A percentile compares a stretch with the other conserved stretches of the same genome.
Evolutionary conservation across 768 basidiomycete genomes (phyloP).

Genomic region (Rhodotorula graminis): DNA sequence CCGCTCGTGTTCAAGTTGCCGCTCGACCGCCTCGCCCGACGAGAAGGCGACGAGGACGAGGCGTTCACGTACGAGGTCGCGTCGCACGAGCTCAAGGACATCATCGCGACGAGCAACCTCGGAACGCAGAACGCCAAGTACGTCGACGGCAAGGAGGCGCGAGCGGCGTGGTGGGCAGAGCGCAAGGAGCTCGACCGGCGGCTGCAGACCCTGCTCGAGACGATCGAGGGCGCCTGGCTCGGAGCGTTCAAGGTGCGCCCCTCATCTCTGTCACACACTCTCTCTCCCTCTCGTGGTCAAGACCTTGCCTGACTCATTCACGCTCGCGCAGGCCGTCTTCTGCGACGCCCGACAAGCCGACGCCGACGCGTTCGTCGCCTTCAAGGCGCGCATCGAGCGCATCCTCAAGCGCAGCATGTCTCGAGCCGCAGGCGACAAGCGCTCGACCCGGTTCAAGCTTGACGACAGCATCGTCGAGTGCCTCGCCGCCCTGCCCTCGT

Average conservation of each 20-base stretch:
- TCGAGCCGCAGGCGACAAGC: conserved; percentile 61
- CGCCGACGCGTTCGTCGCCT: conserved; percentile 54
- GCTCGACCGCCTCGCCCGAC: conserved; percentile 64
- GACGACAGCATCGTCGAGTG: conserved; percentile 75
- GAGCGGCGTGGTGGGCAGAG: conserved; percentile 79
- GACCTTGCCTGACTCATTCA: fast-evolving
- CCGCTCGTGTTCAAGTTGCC: conserved; percentile 86
- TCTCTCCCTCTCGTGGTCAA: neutral
- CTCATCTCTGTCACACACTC: too few species aligned
- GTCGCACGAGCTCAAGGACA: conserved; percentile 66
- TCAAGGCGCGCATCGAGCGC: conserved; percentile 67
- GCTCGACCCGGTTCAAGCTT: conserved; percentile 50
- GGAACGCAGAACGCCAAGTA: conserved; percentile 66
- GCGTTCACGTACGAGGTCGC: conserved; percentile 68
- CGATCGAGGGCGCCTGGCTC: conserved; percentile 93
- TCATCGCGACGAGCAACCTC: conserved; percentile 72
- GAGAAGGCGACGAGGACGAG: conserved; percentile 68
- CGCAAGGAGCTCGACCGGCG: conserved; percentile 70
- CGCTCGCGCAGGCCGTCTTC: conserved; percentile 43
- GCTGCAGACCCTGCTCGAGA: conserved; percentile 66
- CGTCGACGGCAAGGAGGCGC: conserved; percentile 63
- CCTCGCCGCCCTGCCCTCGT: conserved; percentile 74
- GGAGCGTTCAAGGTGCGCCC: conserved; percentile 91
- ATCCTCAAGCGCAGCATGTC: conserved; percentile 62
- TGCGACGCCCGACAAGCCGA: conserved; percentile 49